phyloP scores from a whole-genome alignment of 2,329 filamentous ascomycete species.

The Penicillium sp. region DNA sequence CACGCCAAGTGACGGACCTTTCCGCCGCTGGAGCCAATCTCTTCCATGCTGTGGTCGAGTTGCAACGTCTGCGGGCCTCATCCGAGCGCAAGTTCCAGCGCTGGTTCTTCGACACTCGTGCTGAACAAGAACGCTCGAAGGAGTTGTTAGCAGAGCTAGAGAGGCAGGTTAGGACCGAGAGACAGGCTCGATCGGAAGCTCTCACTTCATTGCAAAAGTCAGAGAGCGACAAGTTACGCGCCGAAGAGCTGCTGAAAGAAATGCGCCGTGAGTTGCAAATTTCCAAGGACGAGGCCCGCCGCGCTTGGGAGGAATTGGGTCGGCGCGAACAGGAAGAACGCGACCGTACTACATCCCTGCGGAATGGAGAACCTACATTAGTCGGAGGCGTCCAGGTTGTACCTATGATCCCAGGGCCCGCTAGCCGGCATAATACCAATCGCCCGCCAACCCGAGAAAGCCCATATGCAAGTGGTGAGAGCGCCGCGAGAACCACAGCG shows the following conservation, averaged over 20 bases:
- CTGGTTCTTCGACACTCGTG: conserved; percentile 93
- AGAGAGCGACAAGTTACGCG: conserved; percentile 59
- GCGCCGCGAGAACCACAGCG: too few relatives aligned
- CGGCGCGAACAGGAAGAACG: conserved; percentile 86
- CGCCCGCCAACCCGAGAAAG: conserved; percentile 42
- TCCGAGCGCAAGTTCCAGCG: conserved; percentile 96
- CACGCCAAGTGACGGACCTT: conserved; percentile 90
- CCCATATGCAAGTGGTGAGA: conserved; percentile 30
- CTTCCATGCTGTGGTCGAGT: conserved; percentile 92
- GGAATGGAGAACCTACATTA: conserved; percentile 76
- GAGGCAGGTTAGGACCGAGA: conserved; percentile 62
- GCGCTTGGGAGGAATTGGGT: conserved; percentile 95
- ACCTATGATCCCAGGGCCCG: conserved; percentile 72
- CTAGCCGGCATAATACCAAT: conserved; percentile 44
- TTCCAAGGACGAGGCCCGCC: conserved; percentile 86
- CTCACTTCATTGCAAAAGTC: conserved; percentile 57
- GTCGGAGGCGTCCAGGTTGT: conserved; percentile 92
- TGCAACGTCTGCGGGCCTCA: conserved; percentile 84
- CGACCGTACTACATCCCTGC: conserved; percentile 73
- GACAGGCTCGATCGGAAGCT: too few relatives aligned
- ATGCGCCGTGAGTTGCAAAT: conserved; percentile 90
- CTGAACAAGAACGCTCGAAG: conserved; percentile 74
- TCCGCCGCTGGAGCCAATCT: conserved; percentile 93
- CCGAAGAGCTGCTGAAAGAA: conserved; percentile 71
- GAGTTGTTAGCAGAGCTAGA: conserved; percentile 72